Conservation (phyloP, 495 filamentous ascomycete genomes). For the Neurospora sp. region DNA sequence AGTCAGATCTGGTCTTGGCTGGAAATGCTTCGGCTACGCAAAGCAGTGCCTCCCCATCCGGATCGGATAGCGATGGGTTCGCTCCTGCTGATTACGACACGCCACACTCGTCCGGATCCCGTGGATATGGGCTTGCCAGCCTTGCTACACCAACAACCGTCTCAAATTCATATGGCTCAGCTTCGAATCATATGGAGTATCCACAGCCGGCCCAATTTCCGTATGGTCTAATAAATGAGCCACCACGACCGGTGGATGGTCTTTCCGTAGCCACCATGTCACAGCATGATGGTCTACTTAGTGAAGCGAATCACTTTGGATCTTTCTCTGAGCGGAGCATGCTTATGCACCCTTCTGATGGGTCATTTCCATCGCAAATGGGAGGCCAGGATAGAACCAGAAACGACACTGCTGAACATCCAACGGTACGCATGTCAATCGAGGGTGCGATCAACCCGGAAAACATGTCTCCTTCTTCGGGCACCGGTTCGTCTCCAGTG, state of each 20-base stretch:
- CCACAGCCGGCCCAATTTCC: constrained; percentile 9
- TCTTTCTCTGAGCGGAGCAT: constrained; percentile 16
- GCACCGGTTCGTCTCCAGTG: constrained; percentile 18
- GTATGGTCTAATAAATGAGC: constrained; percentile 4
- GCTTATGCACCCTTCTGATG: constrained; percentile 8
- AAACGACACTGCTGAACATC: constrained; percentile 1
- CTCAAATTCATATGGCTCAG: constrained; percentile 3
- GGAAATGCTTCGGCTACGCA: background rate
- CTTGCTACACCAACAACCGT: constrained; percentile 1
- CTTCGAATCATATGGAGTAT: constrained; percentile 7
- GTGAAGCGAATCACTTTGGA: constrained; percentile 3
- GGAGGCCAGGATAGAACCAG: constrained; percentile 3
- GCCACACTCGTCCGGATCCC: constrained; percentile 1
- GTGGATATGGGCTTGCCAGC: background rate
- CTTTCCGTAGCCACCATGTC: constrained; percentile 1
- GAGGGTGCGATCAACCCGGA: constrained; percentile 15
- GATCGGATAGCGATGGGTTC: constrained; percentile 11
- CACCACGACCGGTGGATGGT: background rate
- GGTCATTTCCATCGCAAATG: constrained; percentile 17
- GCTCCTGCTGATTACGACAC: constrained; percentile 9
- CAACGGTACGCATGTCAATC: constrained; percentile 5
- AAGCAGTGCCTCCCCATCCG: constrained; percentile 5
- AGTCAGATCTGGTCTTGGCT: background rate
- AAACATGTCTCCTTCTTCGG: constrained; percentile 17
- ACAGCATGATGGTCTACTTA: constrained; percentile 6